Percentiles rank a stretch among this genome's conserved stretches.
phyloP scores from a whole-genome alignment of 148 eudicot species.

The Rheum nobile region DNA sequence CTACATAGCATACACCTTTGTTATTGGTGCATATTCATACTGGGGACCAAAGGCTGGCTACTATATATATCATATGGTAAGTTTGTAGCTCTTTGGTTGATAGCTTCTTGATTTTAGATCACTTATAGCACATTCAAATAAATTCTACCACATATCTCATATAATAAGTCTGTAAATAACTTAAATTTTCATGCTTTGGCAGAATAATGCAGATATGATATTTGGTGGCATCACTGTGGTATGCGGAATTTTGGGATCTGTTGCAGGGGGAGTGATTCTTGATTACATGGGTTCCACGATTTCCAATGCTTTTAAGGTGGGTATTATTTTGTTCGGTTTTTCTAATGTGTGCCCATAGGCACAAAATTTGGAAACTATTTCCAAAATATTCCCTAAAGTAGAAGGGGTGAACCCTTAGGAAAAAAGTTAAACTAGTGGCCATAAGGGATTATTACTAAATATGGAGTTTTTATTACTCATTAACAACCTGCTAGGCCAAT shows the following conservation, averaged over 20 bases:
- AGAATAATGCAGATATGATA: slow-evolving; percentile 72
- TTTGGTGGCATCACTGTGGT: slow-evolving; percentile 78
- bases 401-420: too few relatives aligned
- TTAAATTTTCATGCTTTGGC: slow-evolving; percentile 9
- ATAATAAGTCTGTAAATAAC: not conserved
- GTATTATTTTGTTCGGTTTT: too few relatives aligned
- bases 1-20: slow-evolving; percentile 85
- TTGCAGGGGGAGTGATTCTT: slow-evolving; percentile 69
- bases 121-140: not conserved
- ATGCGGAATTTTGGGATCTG: slow-evolving; percentile 79
- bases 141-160: not conserved
- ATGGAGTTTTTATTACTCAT: too few relatives aligned
- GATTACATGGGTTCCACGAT: slow-evolving; percentile 66
- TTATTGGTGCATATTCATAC: slow-evolving; percentile 94
- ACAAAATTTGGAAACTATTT: too few relatives aligned
- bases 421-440: too few relatives aligned
- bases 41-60: slow-evolving; percentile 99
- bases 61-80: slow-evolving; percentile 84
- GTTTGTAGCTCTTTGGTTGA: slow-evolving; percentile 1
- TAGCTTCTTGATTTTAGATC: not conserved
- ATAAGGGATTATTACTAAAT: too few relatives aligned
- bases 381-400: too few relatives aligned
- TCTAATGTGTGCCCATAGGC: too few relatives aligned
- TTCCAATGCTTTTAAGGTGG: slow-evolving; percentile 90
- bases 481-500: too few relatives aligned